Conservation (phyloP, 495 filamentous ascomycete genomes). For the Tuber microsphaerosporum region DNA sequence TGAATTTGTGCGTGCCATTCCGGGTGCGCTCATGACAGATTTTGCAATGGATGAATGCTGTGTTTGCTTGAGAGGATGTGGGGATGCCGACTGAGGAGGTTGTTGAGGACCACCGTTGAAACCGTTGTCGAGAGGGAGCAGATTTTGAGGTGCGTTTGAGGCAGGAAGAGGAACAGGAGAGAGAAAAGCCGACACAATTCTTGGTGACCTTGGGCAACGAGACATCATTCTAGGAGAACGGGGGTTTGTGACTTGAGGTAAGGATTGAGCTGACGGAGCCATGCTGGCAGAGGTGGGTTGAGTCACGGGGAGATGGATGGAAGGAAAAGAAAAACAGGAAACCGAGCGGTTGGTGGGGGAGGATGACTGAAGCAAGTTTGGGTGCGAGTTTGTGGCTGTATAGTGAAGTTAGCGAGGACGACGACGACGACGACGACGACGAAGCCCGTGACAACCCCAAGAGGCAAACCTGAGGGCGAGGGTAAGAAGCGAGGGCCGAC, state of each 20-base stretch:
- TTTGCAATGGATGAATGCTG: slow-evolving; percentile 55
- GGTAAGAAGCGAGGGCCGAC: background rate
- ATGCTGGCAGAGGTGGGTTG: slow-evolving; percentile 6
- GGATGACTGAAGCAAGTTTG: background rate
- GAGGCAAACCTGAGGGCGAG: background rate
- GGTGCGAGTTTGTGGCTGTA: background rate
- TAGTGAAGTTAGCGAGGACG: background rate
- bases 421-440: background rate
- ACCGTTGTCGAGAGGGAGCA: slow-evolving; percentile 14
- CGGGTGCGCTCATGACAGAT: slow-evolving; percentile 49
- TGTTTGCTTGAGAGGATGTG: slow-evolving; percentile 39
- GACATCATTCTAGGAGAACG: slow-evolving; percentile 23
- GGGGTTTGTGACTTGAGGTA: slow-evolving; percentile 13
- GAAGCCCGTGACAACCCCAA: background rate
- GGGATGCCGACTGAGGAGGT: slow-evolving; percentile 17
- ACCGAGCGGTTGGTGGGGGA: background rate
- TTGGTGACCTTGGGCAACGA: slow-evolving; percentile 13
- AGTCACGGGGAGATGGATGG: background rate
- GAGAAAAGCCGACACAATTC: background rate
- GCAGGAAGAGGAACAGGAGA: slow-evolving; percentile 5
- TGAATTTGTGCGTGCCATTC: slow-evolving; percentile 30
- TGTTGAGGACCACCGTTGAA: slow-evolving; percentile 17
- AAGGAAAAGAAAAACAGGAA: background rate
- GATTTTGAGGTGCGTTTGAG: slow-evolving; percentile 12
- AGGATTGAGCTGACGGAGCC: slow-evolving; percentile 24